Base-by-base conservation (phyloP, 179 eudicot genomes). In the Beta corolliflora region DNA sequence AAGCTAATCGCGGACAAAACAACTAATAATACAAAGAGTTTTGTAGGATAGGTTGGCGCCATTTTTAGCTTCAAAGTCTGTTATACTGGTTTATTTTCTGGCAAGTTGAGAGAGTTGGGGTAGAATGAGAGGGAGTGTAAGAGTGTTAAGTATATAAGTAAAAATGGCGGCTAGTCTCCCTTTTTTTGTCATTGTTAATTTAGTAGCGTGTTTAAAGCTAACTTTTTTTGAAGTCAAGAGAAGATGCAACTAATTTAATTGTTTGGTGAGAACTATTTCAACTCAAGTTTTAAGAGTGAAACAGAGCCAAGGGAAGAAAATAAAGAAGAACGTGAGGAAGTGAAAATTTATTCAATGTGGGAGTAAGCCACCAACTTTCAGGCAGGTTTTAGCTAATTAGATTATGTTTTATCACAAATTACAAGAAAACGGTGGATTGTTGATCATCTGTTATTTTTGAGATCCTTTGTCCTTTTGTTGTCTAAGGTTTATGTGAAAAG, bases 211-310 rank as follows among this genome's bases (percentile, higher is more conserved):
- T 73, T 73, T 29, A 44, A 75, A 82, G 78, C 63, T 78, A 76
- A 73, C 16, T 73, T 60, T 21, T 25, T 56, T 72, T 0, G 7
- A 82, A 91, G 98, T 94, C 98, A 94, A 94, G 82, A 86, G 97
- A 89, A 83, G 98, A 90, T 94, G 92, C 77, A 93, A 91, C 98
- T 89, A 93, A 86, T 81, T 84, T 84, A 54, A 58, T 25, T 5
- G 87, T 91, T 92, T 88, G 94, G 89, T 92, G 83, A 83, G 89
- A 77, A 87, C 53, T 80, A 66, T 75, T 41, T 25, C 29, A 80
- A 52, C 73, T 84, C 80, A 86, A 89, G 81, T 73, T 46, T 21
- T 41, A 44, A 21, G 18, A 14, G 25, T 21, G 58, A 56, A 60
- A 75, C 44, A 75, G 19, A 53, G 13, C 25, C 41, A 25, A 23